phyloP scores from a whole-genome alignment of 495 filamentous ascomycete species.

The Aspergillus cavernicola region DNA sequence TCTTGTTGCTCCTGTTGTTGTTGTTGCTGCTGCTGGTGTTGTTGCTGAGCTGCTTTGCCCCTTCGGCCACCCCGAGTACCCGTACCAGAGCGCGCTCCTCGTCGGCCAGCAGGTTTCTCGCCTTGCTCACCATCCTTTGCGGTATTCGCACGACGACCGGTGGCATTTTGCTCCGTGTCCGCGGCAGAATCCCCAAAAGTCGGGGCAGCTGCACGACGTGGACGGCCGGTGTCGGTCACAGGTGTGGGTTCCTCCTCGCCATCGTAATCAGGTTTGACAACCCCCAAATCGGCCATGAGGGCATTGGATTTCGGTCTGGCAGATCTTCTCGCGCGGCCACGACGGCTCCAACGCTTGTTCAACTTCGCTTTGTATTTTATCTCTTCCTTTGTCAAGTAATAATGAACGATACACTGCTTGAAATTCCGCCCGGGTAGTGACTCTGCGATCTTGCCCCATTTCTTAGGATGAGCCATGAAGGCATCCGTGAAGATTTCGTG shows the following conservation, averaged over 20 bases:
- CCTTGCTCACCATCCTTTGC: conserved; percentile 48
- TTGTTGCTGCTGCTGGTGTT: conserved; percentile 28
- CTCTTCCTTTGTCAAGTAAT: conserved; percentile 88
- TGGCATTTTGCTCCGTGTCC: conserved; percentile 43
- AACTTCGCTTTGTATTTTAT: conserved; percentile 83
- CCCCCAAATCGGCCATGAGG: conserved; percentile 69
- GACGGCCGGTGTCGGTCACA: conserved; percentile 66
- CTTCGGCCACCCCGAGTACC: conserved; percentile 36
- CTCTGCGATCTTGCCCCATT: conserved; percentile 85
- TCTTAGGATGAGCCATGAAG: conserved; percentile 81
- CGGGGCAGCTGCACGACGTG: conserved; percentile 65
- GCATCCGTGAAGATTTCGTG: conserved; percentile 70
- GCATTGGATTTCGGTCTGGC: conserved; percentile 68
- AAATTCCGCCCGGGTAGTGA: conserved; percentile 68
- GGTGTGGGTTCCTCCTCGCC: conserved; percentile 49
- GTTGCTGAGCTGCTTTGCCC: conserved; percentile 33
- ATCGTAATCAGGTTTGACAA: conserved; percentile 53
- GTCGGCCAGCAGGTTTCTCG: conserved; percentile 53
- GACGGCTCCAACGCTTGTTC: conserved; percentile 64
- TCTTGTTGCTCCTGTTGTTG: conserved; percentile 21
- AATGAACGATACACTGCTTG: conserved; percentile 87
- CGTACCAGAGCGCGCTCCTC: conserved; percentile 41
- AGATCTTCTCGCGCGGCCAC: conserved; percentile 51
- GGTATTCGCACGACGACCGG: conserved; percentile 45
- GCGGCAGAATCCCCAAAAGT: conserved; percentile 61